Evolutionary conservation across 208 protist genomes (phyloP), one percentile per base, ranked within the genome.

Genomic region (Trypanosoma grayi): DNA sequence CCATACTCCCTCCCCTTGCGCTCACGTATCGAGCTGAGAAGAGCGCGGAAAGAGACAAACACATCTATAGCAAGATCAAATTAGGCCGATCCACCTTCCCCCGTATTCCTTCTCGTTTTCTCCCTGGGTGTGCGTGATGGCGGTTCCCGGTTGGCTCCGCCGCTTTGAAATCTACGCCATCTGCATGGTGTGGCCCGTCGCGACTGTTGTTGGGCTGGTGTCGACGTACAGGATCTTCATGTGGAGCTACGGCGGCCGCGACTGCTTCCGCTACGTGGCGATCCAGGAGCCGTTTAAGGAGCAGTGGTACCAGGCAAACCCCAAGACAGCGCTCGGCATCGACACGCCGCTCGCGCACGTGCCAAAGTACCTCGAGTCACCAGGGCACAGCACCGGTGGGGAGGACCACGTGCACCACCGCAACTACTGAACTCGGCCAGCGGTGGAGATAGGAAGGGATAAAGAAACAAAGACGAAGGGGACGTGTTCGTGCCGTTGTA

Each of bases 271-370:
- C 39, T 90, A 90, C 53, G 80, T 94, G 7, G 87, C 75, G 13
- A 90, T 94, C 54, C 70, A 94, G 66, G 83, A 91, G 67, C 87
- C 87, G 2, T 85, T 87, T 40, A 85, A 89, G 64, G 82, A 87
- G 57, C 70, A 89, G 71, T 94, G 87, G 87, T 87, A 87, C 47
- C 81, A 90, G 75, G 87, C 81, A 47, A 94, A 94, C 68, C 87
- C 87, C 25, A 94, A 91, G 74, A 73, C 72, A 4, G 75, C 73
- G 16, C 58, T 94, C 5, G 83, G 83, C 20, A 83, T 89, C 54
- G 87, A 94, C 66, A 91, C 87, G 13, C 87, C 87, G 2, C 72
- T 94, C 11, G 83, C 83, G 7, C 74, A 89, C 59, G 87, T 94
- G 46, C 87, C 87, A 13, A 93, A 89, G 72, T 93, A 81, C 60